Base-by-base conservation (phyloP, 768 basidiomycete species). In the Amanita rubescens region DNA sequence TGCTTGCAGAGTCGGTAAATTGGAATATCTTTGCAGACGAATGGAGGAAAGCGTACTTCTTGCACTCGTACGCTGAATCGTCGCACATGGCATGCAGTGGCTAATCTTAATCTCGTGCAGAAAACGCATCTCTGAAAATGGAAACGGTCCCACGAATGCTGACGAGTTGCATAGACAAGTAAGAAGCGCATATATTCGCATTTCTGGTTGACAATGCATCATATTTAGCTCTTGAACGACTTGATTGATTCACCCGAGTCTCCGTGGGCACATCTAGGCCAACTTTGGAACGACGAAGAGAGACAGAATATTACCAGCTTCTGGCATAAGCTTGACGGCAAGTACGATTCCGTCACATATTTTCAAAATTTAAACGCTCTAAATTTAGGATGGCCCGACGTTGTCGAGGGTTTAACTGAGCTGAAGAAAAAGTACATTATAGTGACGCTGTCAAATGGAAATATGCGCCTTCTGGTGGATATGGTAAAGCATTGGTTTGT, bases 291-390 rank as follows among this genome's bases (percentile, higher is more conserved):
- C 35, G 74, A 77, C 12, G 45, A 61, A 3, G 72, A 71, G 10
- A 72, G 81, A 15, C 57, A 62, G 15, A 62, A 76, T 2, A 60
- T 85, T 3, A 80, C 75, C 10, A 59, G 73, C 2, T 63, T 73
- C 2, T 87, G 85, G 85, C 85, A 87, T 61, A 63, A 74, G n/a
- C 62, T 86, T 1, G 61, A 75, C 10, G 79, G 84, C 77, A 59
- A 32, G 67, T 53, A n/a, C 9, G 17, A 17, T 10, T 37, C 44
- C 39, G 33, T 45, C 2, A 27, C 25, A 24, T 17, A 33, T 14
- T 20, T 17, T 22, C 17, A 22, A 51, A 37, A 41, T 11, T 10
- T 32, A 41, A 19, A 30, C 27, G 27, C 8, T 7, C n/a, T 27
- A 33, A 42, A 17, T 24, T 11, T 55, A 84, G 84, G 73, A 3